phyloP scores from a whole-genome alignment of 352 stramenopile species.

The Lagenidium giganteum region DNA sequence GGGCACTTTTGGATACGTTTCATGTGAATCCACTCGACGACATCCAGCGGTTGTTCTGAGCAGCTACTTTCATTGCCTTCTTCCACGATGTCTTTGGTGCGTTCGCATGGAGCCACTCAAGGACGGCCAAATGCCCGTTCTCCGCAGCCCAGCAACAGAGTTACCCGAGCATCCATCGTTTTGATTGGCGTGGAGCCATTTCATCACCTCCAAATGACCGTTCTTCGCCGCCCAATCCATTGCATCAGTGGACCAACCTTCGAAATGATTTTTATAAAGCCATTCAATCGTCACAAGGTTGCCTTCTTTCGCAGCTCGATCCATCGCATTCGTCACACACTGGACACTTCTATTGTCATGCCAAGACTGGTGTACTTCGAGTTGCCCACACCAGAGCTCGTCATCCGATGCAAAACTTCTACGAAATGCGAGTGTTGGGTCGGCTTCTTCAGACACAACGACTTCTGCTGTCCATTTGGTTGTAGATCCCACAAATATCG shows the following conservation, averaged over 20 bases:
- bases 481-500: too few species aligned
- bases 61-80: too few species aligned
- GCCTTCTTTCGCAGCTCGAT: constrained; percentile 31
- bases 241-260: constrained; percentile 13
- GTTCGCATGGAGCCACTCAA: constrained; percentile 14
- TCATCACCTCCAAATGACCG: constrained; percentile 26
- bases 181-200: constrained; percentile 29
- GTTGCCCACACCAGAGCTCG: background rate
- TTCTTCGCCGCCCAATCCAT: constrained; percentile 34
- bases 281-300: constrained; percentile 32
- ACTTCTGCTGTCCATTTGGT: too few species aligned
- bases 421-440: too few species aligned
- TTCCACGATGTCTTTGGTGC: too few species aligned
- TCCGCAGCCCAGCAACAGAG: constrained; percentile 27
- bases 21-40: too few species aligned
- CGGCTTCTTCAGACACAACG: too few species aligned
- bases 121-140: constrained; percentile 5
- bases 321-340: constrained; percentile 12
- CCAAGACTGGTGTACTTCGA: background rate
- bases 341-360: background rate
- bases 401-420: too few species aligned
- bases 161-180: constrained; percentile 33
- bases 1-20: too few species aligned
- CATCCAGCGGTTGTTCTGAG: too few species aligned
- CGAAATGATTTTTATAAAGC: constrained; percentile 18